These are phyloP conservation scores for Epichloe sibirici DNA, from an alignment of 2,329 filamentous ascomycete genomes.

Conservation along the genomic window DNA sequence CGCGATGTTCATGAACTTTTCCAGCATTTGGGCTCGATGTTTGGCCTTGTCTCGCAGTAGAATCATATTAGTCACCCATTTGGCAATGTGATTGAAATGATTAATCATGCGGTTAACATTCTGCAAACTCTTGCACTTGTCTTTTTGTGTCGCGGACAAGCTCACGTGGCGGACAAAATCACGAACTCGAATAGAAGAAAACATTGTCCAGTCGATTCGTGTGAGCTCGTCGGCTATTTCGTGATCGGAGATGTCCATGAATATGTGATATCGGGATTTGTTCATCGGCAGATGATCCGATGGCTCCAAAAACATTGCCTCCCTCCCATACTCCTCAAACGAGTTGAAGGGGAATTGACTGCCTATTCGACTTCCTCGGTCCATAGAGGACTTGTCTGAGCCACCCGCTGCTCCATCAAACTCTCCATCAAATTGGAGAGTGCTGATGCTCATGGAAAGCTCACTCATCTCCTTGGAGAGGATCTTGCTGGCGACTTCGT, in stretches of 20 bases:
- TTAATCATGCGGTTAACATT: constrained; percentile 92
- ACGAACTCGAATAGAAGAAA: constrained; percentile 83
- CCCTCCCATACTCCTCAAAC: constrained; percentile 68
- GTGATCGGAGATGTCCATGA: constrained; percentile 79
- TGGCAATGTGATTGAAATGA: constrained; percentile 79
- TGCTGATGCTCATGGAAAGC: constrained; percentile 29
- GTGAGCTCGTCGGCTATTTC: constrained; percentile 85
- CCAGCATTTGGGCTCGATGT: constrained; percentile 78
- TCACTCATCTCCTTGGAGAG: constrained; percentile 28
- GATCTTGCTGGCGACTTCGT: constrained; percentile 22
- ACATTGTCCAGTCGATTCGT: constrained; percentile 96
- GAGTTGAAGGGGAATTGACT: constrained; percentile 48
- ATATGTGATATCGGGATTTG: constrained; percentile 78
- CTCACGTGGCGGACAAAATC: constrained; percentile 89
- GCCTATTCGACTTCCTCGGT: constrained; percentile 24
- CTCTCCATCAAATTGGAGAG: constrained; percentile 36
- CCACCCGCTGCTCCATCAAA: constrained; percentile 32
- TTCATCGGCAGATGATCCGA: constrained; percentile 57
- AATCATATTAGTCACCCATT: constrained; percentile 73
- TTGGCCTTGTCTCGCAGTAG: constrained; percentile 91
- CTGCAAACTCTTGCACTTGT: constrained; percentile 62
- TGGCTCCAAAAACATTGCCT: constrained; percentile 61
- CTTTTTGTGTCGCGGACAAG: constrained; percentile 56
- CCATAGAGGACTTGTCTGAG: constrained; percentile 30
- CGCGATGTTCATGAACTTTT: constrained; percentile 92